A percentile compares a stretch with the other conserved stretches of the same genome.
phyloP scores from a whole-genome alignment of 345 rosid species.

The Ceriops zippeliana region DNA sequence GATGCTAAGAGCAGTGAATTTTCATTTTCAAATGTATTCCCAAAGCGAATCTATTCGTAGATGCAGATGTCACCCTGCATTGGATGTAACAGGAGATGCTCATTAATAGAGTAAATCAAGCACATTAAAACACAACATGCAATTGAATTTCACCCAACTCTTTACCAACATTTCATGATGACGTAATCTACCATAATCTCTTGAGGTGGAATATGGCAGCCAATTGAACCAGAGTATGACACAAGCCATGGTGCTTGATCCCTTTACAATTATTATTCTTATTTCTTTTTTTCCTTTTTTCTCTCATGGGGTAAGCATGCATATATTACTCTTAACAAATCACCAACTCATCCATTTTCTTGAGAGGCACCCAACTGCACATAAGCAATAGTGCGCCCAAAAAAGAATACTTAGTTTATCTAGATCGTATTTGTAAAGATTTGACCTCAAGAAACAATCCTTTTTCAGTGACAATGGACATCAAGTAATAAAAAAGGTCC shows the following conservation, averaged over 20 bases:
- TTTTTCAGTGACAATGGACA: neutral
- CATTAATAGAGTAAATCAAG: neutral
- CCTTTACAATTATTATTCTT: too few species aligned
- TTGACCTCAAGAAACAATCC: neutral
- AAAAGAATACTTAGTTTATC: neutral
- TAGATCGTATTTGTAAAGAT: neutral
- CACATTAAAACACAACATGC: neutral
- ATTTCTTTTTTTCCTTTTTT: too few species aligned
- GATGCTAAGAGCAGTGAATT: neutral
- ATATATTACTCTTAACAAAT: neutral
- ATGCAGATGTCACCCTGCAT: neutral
- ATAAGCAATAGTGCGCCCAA: neutral
- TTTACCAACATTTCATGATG: too few species aligned
- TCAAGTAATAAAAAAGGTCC: neutral
- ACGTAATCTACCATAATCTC: too few species aligned
- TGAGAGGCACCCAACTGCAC: neutral
- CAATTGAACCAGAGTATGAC: too few species aligned
- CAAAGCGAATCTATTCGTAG: neutral
- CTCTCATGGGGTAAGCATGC: neutral
- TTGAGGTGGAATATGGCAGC: too few species aligned
- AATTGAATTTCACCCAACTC: too few species aligned
- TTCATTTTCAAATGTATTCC: neutral
- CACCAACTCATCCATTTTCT: neutral
- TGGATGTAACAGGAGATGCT: neutral
- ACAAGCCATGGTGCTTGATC: too few species aligned